Percentiles rank a stretch among this genome's conserved stretches.
Conservation (phyloP, 2,329 filamentous ascomycete species). For the Colletotrichum costaricense region DNA sequence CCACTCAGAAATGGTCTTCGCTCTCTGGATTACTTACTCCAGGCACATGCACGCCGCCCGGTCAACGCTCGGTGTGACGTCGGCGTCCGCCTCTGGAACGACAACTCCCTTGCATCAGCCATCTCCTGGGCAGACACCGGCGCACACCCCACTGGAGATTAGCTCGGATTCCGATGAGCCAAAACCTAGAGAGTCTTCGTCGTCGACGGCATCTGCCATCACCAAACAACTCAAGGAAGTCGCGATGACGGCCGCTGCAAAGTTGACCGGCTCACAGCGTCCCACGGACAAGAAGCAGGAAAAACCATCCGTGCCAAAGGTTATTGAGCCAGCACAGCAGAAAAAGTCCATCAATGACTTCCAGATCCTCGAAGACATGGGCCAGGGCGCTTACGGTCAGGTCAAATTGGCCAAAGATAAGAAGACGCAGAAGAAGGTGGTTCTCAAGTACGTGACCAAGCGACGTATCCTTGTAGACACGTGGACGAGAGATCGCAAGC, state of each 20-base stretch:
- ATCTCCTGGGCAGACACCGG: conserved; percentile 77
- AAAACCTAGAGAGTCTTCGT: conserved; percentile 50
- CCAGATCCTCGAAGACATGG: conserved; percentile 96
- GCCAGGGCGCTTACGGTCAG: conserved; percentile 96
- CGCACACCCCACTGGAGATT: conserved; percentile 67
- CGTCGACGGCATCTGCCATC: conserved; percentile 58
- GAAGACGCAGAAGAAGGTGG: conserved; percentile 82
- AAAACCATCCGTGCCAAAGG: conserved; percentile 48
- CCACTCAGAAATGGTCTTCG: conserved; percentile 86
- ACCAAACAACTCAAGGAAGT: conserved; percentile 68
- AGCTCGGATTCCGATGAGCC: conserved; percentile 64
- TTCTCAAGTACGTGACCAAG: conserved; percentile 98
- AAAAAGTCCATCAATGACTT: conserved; percentile 95
- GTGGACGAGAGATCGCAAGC: conserved; percentile 92
- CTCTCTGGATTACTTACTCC: conserved; percentile 97
- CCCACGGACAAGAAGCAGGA: conserved; percentile 48
- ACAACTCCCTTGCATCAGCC: conserved; percentile 82
- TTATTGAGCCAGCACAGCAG: conserved; percentile 48
- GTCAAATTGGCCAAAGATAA: conserved; percentile 95
- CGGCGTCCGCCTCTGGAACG: conserved; percentile 71
- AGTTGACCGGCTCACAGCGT: conserved; percentile 57
- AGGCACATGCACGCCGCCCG: conserved; percentile 86
- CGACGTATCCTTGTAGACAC: conserved; percentile 96
- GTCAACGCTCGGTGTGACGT: conserved; percentile 68
- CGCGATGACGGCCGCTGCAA: conserved; percentile 65